phyloP scores from a whole-genome alignment of 2,329 filamentous ascomycete species.

The Phaeosphaeriaceae sp. region DNA sequence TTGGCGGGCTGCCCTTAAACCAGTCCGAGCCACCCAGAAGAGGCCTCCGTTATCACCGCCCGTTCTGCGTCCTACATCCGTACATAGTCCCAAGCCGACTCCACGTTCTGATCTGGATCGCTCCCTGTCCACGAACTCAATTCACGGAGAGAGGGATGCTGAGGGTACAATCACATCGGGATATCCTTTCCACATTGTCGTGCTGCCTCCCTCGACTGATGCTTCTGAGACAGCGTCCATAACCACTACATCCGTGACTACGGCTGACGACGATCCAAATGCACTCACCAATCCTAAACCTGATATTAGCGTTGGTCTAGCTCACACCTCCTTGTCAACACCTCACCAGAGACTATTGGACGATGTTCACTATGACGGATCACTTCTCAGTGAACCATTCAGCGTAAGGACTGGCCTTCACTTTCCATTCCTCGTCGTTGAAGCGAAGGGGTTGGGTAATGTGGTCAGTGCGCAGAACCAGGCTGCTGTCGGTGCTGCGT shows the following conservation, averaged over 20 bases:
- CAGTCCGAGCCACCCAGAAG: no score
- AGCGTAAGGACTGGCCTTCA: constrained; percentile 11
- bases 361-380: not conserved
- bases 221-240: not conserved
- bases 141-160: no score
- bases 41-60: no score
- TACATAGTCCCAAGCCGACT: no score
- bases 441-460: constrained; percentile 14
- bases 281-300: constrained; percentile 6
- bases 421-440: constrained; percentile 16
- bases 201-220: no score
- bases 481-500: constrained; percentile 13
- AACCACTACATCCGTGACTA: not conserved
- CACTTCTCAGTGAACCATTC: constrained; percentile 12
- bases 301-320: constrained; percentile 12
- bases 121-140: no score
- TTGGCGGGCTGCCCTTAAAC: no score
- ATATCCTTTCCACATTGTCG: no score
- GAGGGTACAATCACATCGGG: no score
- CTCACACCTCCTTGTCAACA: constrained; percentile 6
- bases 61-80: no score
- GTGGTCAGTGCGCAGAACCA: constrained; percentile 16
- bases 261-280: not conserved
- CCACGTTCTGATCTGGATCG: no score
- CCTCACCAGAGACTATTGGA: constrained; percentile 4